These are phyloP conservation scores for Cryphonectria radicalis DNA, from an alignment of 2,329 filamentous ascomycete species.

Conservation along the genomic window DNA sequence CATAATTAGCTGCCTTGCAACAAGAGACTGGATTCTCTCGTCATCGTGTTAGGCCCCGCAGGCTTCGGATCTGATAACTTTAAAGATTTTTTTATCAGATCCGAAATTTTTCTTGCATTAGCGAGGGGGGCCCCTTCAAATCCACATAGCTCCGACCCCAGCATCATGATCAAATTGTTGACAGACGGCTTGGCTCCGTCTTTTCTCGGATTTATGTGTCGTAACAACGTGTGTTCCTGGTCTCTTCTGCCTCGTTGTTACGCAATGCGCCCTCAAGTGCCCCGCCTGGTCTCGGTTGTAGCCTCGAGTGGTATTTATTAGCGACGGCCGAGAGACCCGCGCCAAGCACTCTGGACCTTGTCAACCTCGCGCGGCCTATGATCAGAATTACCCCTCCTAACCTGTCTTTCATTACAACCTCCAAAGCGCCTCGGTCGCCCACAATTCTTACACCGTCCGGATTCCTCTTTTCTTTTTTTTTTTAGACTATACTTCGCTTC, in stretches of 20 bases:
- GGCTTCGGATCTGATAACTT: conserved; percentile 18
- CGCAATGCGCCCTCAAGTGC: conserved; percentile 23
- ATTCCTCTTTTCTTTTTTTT: not conserved
- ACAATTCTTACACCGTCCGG: conserved; percentile 2
- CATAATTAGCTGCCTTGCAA: too few relatives aligned
- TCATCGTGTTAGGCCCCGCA: not conserved
- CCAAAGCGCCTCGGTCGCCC: conserved; percentile 10
- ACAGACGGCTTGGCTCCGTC: not conserved
- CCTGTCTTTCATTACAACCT: conserved; percentile 17
- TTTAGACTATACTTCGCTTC: not conserved
- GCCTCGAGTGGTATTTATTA: conserved; percentile 13
- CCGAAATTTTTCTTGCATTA: conserved; percentile 16
- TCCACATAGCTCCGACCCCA: not conserved
- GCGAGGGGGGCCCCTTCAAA: not conserved
- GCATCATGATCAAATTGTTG: not conserved
- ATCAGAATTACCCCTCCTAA: conserved; percentile 10
- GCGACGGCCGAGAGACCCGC: conserved; percentile 5
- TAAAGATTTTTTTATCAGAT: conserved; percentile 13
- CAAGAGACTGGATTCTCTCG: not conserved
- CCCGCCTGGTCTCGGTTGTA: conserved; percentile 24
- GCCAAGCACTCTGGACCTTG: conserved; percentile 9
- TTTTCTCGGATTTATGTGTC: not conserved
- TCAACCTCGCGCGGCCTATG: conserved; percentile 14
- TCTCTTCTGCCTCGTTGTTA: conserved; percentile 9
- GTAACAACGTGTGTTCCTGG: conserved; percentile 3